phyloP scores from a whole-genome alignment of 2,329 filamentous ascomycete species.

The Grosmannia huntii region DNA sequence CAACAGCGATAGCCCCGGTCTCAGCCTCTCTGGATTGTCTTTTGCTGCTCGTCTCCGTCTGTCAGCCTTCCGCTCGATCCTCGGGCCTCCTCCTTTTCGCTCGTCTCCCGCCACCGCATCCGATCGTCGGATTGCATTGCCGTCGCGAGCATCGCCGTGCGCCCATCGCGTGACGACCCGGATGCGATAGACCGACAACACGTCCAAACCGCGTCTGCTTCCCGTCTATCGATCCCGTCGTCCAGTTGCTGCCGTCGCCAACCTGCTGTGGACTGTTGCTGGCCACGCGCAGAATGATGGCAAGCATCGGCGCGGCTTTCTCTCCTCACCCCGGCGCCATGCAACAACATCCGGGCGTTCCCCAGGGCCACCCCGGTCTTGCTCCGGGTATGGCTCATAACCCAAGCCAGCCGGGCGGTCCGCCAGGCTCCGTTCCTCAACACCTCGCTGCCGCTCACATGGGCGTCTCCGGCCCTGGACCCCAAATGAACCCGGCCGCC shows the following conservation, averaged over 20 bases:
- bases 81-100: neutral
- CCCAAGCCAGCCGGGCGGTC: conserved; percentile 55
- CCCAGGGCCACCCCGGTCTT: conserved; percentile 48
- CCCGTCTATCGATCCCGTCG: neutral
- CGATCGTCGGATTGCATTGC: neutral
- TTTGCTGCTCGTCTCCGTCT: neutral
- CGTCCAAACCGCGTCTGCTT: neutral
- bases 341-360: conserved; percentile 57
- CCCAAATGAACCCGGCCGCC: conserved; percentile 57
- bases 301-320: conserved; percentile 51
- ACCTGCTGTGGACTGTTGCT: neutral
- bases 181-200: neutral
- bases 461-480: conserved; percentile 58
- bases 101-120: neutral
- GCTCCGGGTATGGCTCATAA: conserved; percentile 52
- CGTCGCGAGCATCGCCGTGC: neutral
- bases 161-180: neutral
- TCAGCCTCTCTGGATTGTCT: neutral
- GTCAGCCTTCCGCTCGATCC: neutral
- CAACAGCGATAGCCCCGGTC: neutral
- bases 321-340: conserved; percentile 57
- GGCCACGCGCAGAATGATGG: conserved; percentile 46
- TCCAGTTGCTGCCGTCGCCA: neutral
- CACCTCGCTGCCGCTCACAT: conserved; percentile 51
- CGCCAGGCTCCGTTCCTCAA: conserved; percentile 51